Base-by-base conservation (phyloP, 192 early-diverging fungal genomes). In the Backusella parvicylindrica region DNA sequence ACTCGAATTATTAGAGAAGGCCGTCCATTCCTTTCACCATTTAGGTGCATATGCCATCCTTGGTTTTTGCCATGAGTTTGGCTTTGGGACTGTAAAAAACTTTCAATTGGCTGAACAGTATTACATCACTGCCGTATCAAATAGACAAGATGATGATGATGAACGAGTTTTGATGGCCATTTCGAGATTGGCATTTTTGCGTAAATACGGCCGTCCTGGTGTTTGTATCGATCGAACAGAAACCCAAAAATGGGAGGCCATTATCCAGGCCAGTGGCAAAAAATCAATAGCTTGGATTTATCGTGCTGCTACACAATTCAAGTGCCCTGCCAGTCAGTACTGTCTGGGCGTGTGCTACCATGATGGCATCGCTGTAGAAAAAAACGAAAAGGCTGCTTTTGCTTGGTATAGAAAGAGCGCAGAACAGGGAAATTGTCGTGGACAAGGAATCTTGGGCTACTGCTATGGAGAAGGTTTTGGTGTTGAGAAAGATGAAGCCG, bases 41-140 rank as follows among this genome's bases (percentile, higher is more conserved):
- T 28, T 77, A 15, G 77, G 82, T 28, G 84, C 86, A 53, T 82
- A 90, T 68, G 92, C 92, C 2, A 77, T 93, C 8, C 77, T 95
- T 6, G 94, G 88, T 12, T 94, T 95, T 73, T 93, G 92, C 77
- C 89, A 89, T 80, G 94, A 95, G 75, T 95, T 95, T 82, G 93
- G 91, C 9, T 79, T 93, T 9, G 94, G 94, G 2, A 49, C 49
- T 35, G 11, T 9, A 26, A 71, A 35, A 2, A 30, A 56, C 49
- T 56, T 71, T 28, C 50, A 56, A 35, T 36, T 47, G 33, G 70
- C 70, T 13, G 50, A 56, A 23, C 47, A 53, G 16, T 53, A 71
- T 12, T 71, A 71, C 28, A 33, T 36, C 75, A 33, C 75, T 75
- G 13, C 87, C 92, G 50, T 90, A 83, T 80, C 77, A 80, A 86